These are phyloP conservation scores for Dryadomyces quercus-mongolicae DNA, from an alignment of 2,329 filamentous ascomycete genomes.

Conservation along the genomic window DNA sequence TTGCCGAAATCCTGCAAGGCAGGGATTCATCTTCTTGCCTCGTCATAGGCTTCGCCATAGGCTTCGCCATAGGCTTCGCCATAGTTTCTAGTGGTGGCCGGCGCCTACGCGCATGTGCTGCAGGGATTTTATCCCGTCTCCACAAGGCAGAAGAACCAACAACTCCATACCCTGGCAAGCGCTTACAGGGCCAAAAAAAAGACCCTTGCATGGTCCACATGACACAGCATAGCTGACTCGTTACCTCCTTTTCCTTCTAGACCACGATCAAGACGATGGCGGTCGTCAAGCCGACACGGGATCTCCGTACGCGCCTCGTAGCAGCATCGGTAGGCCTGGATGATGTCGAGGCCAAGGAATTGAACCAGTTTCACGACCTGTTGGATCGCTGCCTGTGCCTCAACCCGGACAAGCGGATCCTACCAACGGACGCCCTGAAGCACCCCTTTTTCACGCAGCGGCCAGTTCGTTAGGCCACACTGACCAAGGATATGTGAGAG, in stretches of 20 bases:
- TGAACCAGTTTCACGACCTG: conserved; percentile 75
- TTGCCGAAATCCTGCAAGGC: no score
- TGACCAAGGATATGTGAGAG: background rate
- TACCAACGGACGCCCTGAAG: conserved; percentile 71
- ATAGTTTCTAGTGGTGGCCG: no score
- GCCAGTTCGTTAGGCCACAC: conserved; percentile 7
- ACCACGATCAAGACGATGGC: conserved; percentile 55
- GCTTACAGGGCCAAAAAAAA: background rate
- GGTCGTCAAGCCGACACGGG: conserved; percentile 64
- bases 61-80: no score
- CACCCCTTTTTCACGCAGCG: conserved; percentile 69
- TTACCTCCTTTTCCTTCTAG: conserved; percentile 35
- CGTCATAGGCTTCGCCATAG: no score
- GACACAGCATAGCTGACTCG: conserved; percentile 8
- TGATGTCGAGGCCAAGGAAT: conserved; percentile 62
- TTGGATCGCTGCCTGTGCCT: conserved; percentile 78
- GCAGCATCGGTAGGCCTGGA: conserved; percentile 62
- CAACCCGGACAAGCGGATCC: conserved; percentile 87
- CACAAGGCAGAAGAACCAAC: no score
- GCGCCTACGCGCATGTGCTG: no score
- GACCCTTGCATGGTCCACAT: background rate
- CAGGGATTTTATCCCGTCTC: no score
- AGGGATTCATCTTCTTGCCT: background rate
- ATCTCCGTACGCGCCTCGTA: conserved; percentile 69
- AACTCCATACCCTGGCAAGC: no score